These are phyloP conservation scores for Trichoderma citrinoviride DNA, from an alignment of 2,329 filamentous ascomycete species.

Conservation along the genomic window DNA sequence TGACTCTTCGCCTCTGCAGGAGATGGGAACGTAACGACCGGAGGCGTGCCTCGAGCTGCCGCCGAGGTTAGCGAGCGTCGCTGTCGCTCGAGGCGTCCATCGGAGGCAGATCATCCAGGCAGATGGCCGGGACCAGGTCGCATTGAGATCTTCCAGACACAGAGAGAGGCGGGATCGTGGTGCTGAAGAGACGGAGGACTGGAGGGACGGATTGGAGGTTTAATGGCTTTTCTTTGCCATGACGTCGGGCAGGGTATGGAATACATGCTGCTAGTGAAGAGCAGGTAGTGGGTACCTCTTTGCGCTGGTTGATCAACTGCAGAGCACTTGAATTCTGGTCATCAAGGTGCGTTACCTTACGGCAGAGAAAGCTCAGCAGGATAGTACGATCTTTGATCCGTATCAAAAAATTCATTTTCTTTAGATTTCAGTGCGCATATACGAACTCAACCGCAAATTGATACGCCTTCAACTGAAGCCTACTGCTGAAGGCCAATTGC, in stretches of 20 bases:
- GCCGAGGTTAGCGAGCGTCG: constrained; percentile 23
- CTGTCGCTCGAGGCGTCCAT: constrained; percentile 30
- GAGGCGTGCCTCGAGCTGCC: constrained; percentile 7
- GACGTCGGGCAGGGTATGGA: constrained; percentile 5
- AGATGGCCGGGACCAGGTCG: background rate
- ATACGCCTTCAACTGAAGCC: no score
- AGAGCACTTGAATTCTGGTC: no score
- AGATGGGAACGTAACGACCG: background rate
- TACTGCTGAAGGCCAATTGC: no score
- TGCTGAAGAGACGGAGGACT: background rate
- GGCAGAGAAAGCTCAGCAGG: no score
- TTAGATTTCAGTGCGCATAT: no score
- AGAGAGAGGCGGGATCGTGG: background rate
- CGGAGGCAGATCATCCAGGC: constrained; percentile 33
- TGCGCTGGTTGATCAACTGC: no score
- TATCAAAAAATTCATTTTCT: no score
- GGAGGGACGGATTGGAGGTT: background rate
- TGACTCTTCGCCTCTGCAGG: background rate
- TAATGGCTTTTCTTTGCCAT: background rate
- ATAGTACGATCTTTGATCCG: no score
- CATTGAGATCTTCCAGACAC: constrained; percentile 4
- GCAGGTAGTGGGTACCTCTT: background rate
- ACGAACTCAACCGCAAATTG: no score
- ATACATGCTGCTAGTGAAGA: background rate
- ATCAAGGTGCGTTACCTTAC: no score